Base-by-base conservation (phyloP, 495 filamentous ascomycete genomes). In the Penicillium verhagenii region DNA sequence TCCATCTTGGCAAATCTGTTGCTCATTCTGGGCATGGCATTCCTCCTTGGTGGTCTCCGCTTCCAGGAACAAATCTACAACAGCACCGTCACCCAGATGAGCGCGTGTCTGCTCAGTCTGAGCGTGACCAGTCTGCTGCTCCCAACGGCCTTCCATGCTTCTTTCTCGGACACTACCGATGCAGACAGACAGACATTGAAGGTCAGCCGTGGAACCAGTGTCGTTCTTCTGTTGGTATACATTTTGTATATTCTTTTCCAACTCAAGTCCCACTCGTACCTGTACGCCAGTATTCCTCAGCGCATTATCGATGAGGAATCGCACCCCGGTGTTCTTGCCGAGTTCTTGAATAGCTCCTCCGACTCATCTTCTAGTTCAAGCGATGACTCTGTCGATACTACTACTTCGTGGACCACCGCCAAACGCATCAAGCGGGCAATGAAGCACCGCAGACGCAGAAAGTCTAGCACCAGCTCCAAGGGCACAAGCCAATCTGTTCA, bases 61-160 rank as follows among this genome's bases (percentile, higher is more conserved):
- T 96, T 86, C 71, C 87, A 85, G 56, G 92, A 96, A 77, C 92
- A 92, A 84, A 85, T 96, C 55, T 96, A 96, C 73, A 96, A 96
- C 71, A 94, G 84, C 72, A 95, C 90, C 21, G 89, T 95, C 45
- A 96, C 91, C 2, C 90, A 96, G 71, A 96, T 94, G 89, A 96
- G 91, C 63, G 91, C 92, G 24, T 95, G 90, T 73, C 77, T 96
- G 43, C 83, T 96, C 56, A 92, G 89, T 75, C 74, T 96, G 70
- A 90, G 88, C 65, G 92, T 96, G 18, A 91, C 87, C 67, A 95
- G 90, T 72, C 76, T 96, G 4, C 73, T 95, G 2, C 70, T 95
- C 6, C 90, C 90, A 78, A 96, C 92, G 38, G 92, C 91, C 9
- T 96, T 96, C 72, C 90, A 96, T 63, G 87, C 90, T n/a, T 92